A percentile compares a stretch with the other conserved stretches of the same genome.
Conservation (phyloP, 257 asterid species). For the Plantago elongata region DNA sequence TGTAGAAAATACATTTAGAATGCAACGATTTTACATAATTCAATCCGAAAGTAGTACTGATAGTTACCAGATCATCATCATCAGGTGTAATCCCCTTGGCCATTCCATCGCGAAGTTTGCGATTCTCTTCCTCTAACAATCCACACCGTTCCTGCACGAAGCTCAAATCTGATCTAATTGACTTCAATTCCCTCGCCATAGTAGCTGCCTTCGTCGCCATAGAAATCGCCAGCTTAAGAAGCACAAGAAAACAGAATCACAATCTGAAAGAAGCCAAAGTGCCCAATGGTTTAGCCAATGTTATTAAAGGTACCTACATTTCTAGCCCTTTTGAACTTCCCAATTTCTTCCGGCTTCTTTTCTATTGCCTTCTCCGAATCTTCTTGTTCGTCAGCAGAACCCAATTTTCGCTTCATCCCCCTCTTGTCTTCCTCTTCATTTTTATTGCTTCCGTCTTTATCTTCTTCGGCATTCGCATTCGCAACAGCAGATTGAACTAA, state of each 20-base stretch:
- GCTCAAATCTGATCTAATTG: conserved; percentile 61
- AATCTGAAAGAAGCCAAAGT: background rate
- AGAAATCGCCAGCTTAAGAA: conserved; percentile 65
- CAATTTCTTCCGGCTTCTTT: conserved; percentile 35
- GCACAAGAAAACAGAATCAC: background rate
- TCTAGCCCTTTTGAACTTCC: conserved; percentile 68
- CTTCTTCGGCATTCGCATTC: conserved; percentile 35
- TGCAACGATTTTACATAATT: background rate
- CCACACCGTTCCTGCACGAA: conserved; percentile 77
- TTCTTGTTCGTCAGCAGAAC: conserved; percentile 31
- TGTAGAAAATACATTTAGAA: background rate
- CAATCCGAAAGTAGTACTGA: background rate
- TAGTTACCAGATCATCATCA: conserved; percentile 88
- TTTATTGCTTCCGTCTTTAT: conserved; percentile 20
- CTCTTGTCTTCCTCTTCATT: conserved; percentile 31
- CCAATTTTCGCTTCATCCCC: conserved; percentile 71
- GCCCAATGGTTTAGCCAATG: background rate
- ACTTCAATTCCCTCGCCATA: conserved; percentile 73
- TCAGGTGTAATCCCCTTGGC: conserved; percentile 48
- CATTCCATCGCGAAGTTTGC: conserved; percentile 62
- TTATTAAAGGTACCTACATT: conserved; percentile 42
- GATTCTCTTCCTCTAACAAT: conserved; percentile 80
- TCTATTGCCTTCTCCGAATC: conserved; percentile 26
- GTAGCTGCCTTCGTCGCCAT: conserved; percentile 86
- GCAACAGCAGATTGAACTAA: conserved; percentile 54